Evolutionary conservation across 2,329 filamentous ascomycete genomes (phyloP).

Genomic region (Volutella citrinella): DNA sequence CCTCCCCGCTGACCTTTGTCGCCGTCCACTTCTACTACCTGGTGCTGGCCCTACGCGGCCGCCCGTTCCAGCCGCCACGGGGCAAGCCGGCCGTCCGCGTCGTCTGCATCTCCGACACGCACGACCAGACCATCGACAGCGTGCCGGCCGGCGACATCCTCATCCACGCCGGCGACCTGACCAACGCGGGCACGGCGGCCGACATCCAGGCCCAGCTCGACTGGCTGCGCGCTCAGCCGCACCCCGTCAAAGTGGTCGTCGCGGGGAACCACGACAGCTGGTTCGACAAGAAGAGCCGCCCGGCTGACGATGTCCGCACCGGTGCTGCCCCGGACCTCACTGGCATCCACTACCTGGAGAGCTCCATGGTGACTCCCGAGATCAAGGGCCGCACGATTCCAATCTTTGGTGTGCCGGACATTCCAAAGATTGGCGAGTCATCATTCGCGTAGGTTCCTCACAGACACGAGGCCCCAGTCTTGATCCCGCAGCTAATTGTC

Average conservation of each 20-base stretch:
- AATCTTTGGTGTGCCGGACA: constrained; percentile 78
- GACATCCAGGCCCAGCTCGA: constrained; percentile 82
- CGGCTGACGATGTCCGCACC: constrained; percentile 51
- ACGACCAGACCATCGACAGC: constrained; percentile 57
- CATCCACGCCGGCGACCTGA: constrained; percentile 86
- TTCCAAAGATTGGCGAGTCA: constrained; percentile 70
- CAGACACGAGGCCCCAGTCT: no score
- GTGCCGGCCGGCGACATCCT: constrained; percentile 79
- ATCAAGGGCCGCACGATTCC: constrained; percentile 54
- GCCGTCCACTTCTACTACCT: constrained; percentile 61
- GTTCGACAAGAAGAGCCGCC: constrained; percentile 67
- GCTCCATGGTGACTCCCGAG: constrained; percentile 59
- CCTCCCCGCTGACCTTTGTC: constrained; percentile 65
- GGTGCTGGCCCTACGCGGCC: constrained; percentile 65
- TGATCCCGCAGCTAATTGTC: background rate
- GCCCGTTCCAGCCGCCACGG: constrained; percentile 56
- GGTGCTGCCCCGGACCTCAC: constrained; percentile 61
- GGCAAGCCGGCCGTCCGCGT: constrained; percentile 62
- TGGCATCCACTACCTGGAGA: constrained; percentile 72
- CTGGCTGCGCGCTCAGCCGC: constrained; percentile 74
- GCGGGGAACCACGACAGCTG: constrained; percentile 88
- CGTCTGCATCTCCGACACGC: constrained; percentile 89
- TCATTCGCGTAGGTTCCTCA: constrained; percentile 59
- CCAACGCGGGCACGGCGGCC: constrained; percentile 65
- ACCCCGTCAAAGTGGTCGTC: constrained; percentile 77